These are phyloP conservation scores for Arthroderma sp. DNA, from an alignment of 2,329 filamentous ascomycete genomes.

Conservation along the genomic window DNA sequence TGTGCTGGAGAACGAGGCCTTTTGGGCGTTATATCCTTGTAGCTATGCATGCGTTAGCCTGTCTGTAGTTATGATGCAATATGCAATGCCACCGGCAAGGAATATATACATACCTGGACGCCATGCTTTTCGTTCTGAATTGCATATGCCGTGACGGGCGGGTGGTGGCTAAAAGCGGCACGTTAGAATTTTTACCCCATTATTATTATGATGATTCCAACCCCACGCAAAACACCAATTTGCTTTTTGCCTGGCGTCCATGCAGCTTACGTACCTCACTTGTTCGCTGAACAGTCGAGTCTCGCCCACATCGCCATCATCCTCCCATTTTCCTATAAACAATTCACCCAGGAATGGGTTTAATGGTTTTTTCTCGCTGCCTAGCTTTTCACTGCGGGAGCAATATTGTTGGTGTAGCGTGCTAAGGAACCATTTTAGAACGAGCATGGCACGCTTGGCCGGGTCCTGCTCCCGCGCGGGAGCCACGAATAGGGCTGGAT, in stretches of 20 bases:
- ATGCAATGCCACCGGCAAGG: background rate
- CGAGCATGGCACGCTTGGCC: slow-evolving; percentile 67
- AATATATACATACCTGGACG: slow-evolving; percentile 38
- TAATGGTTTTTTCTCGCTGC: slow-evolving; percentile 93
- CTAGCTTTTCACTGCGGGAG: slow-evolving; percentile 61
- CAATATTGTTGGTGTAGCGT: slow-evolving; percentile 80
- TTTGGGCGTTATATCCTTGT: slow-evolving; percentile 87
- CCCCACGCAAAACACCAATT: background rate
- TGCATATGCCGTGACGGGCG: slow-evolving; percentile 85
- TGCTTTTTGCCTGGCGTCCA: background rate
- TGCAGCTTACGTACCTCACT: slow-evolving; percentile 48
- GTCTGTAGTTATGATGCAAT: background rate
- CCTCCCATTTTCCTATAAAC: slow-evolving; percentile 82
- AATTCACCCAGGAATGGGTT: slow-evolving; percentile 95
- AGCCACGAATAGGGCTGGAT: slow-evolving; percentile 65
- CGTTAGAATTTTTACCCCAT: slow-evolving; percentile 4
- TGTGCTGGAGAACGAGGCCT: slow-evolving; percentile 83
- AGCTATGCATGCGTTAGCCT: slow-evolving; percentile 23
- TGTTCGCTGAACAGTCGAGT: slow-evolving; percentile 87
- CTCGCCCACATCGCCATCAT: slow-evolving; percentile 53
- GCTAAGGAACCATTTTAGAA: slow-evolving; percentile 93
- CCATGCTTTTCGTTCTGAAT: slow-evolving; percentile 79
- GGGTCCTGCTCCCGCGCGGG: slow-evolving; percentile 68
- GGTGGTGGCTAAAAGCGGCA: slow-evolving; percentile 55
- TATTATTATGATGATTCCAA: background rate